Evolutionary conservation across 257 asterid species (phyloP), one percentile per base, ranked within the genome.

Genomic region (Nicotiana paniculata): DNA sequence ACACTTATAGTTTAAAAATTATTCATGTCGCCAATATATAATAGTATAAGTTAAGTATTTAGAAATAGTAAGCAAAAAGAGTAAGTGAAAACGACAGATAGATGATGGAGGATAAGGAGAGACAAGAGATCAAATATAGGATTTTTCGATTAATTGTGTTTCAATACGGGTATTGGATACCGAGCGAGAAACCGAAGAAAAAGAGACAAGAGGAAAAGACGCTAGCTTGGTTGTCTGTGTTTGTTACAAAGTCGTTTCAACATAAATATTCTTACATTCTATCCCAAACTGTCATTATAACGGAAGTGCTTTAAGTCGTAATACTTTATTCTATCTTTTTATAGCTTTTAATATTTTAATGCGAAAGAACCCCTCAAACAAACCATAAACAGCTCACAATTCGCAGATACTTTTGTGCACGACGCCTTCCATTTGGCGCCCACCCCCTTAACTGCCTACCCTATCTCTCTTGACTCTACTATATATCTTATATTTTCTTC

Each of bases 311-410:
- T 43, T 43, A 43, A 43, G 12, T 43, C 51, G 12, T 43, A 43
- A 43, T 43, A 43, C 51, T 43, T 43, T 43, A 43, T 9, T 43
- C 51, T 43, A 43, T 43, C 51, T 43, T 43, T 43, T 43, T 43
- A 43, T 43, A 43, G 51, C 3, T 2, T 43, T 1, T 12, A 9
- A 53, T 53, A 11, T 53, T 11, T 11, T 53, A 53, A 53, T 53
- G 58, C 18, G 18, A 13, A 5, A 53, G 18, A 53, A 53, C 18
- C 58, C 58, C 6, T 53, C 51, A 53, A 53, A 53, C 18, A 53
- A 53, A 53, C 58, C 58, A 70, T 69, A 37, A 70, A 69, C 77
- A 72, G 39, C 61, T 72, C 78, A 46, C n/a, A 24, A 72, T 72
- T 46, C 37, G 13, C 61, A 72, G n/a, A 46, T 46, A 72, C 24